Evolutionary conservation across 1,284 basidiomycete species (phyloP), one percentile per base, ranked within the genome.

Genomic region (Cutaneotrichosporon cyanovorans): DNA sequence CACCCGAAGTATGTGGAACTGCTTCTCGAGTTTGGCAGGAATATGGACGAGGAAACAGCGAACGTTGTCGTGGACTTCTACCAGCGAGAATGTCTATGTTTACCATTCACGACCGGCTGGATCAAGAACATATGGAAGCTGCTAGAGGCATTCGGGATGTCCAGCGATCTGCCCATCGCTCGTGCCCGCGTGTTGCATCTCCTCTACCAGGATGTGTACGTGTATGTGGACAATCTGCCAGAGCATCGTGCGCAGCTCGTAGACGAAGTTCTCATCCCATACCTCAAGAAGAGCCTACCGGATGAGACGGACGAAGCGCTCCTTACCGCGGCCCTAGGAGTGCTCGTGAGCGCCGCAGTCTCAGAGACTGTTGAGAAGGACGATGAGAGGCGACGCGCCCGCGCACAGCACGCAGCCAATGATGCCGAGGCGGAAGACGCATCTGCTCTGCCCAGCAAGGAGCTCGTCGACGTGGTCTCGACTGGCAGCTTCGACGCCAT

Each of bases 61-160:
- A 52, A 59, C 3, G 48, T 64, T 9, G 65, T 77, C 8, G 65
- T 77, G 51, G 72, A 76, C 41, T 73, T 72, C 53, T 74, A 73
- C 53, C 60, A 73, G 32, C 55, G 59, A 11, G 71, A 73, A 45
- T 68, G 68, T 8, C 61, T 75, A 2, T 75, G 74, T 52, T 56
- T 73, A 6, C 76, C 76, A 0, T 68, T 72, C 28, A 69, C 71
- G 10, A 57, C 65, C 0, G 69, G 69, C 30, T 77, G 76, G 76
- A 67, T 76, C 43, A 60, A 63, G 10, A 74, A 76, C 32, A 68
- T 74, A 25, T 65, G 69, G 59, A 66, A 68, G 16, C 55, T 76
- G 22, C 58, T 75, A 44, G 55, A 68, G 23, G 63, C 69, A 1
- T 76, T 76, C 55, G 73, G 67, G 47, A 23, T 56, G 25, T 45